These are phyloP conservation scores for Candida suzukii DNA, from an alignment of 805 yeast species.

Conservation along the genomic window DNA sequence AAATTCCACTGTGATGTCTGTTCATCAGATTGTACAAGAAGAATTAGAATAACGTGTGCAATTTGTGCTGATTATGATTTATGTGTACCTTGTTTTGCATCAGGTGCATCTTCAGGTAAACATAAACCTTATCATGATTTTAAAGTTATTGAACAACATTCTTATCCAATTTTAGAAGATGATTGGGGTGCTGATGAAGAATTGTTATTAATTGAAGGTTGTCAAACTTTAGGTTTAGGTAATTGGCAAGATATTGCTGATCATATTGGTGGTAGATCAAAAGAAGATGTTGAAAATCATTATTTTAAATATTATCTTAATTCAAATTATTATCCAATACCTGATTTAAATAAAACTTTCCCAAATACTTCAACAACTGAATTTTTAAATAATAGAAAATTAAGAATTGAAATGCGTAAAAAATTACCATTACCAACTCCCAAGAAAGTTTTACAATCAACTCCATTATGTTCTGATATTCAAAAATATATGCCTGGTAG, in stretches of 20 bases:
- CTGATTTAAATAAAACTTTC: slow-evolving; percentile 73
- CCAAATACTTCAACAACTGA: slow-evolving; percentile 54
- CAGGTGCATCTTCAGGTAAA: slow-evolving; percentile 70
- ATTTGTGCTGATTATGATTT: slow-evolving; percentile 88
- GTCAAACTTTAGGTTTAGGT: slow-evolving; percentile 87
- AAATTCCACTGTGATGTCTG: slow-evolving; percentile 92
- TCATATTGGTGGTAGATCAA: slow-evolving; percentile 85
- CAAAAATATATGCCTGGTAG: slow-evolving; percentile 99
- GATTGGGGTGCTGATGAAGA: slow-evolving; percentile 99
- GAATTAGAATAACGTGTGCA: slow-evolving; percentile 89
- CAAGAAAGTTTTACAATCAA: slow-evolving; percentile 83
- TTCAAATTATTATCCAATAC: slow-evolving; percentile 75
- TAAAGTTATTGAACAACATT: slow-evolving; percentile 85
- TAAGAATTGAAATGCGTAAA: slow-evolving; percentile 65
- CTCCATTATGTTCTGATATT: slow-evolving; percentile 92
- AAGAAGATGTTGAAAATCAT: slow-evolving; percentile 86
- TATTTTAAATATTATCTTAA: slow-evolving; percentile 67
- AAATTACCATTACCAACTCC: slow-evolving; percentile 79
- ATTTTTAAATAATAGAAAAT: slow-evolving; percentile 60
- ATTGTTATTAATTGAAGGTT: slow-evolving; percentile 77
- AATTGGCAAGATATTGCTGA: slow-evolving; percentile 99
- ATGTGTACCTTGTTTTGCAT: slow-evolving; percentile 96
- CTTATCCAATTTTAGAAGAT: slow-evolving; percentile 82
- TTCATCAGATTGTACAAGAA: slow-evolving; percentile 89
- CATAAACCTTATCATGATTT: slow-evolving; percentile 96